phyloP scores from a whole-genome alignment of 2,329 filamentous ascomycete genomes.

The Colletotrichum musae region DNA sequence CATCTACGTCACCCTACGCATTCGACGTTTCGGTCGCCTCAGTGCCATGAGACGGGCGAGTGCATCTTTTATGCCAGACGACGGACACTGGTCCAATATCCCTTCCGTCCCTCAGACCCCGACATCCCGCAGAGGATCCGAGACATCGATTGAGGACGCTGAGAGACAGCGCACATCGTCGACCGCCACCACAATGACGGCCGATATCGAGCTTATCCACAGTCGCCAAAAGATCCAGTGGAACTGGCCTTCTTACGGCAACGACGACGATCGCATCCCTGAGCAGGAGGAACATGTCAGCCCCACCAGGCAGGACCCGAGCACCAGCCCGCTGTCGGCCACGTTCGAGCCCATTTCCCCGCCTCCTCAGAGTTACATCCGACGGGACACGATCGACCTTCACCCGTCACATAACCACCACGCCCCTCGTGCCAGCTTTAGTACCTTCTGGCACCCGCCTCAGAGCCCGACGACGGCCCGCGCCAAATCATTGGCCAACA shows the following conservation, averaged over 20 bases:
- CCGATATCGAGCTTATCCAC: conserved; percentile 36
- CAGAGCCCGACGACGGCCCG: conserved; percentile 37
- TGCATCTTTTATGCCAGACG: conserved; percentile 24
- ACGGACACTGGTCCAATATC: conserved; percentile 27
- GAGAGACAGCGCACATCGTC: conserved; percentile 35
- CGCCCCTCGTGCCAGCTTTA: conserved; percentile 14
- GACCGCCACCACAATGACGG: conserved; percentile 26
- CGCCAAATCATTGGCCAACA: conserved; percentile 45
- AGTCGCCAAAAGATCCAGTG: conserved; percentile 39
- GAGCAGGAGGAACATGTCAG: conserved; percentile 12
- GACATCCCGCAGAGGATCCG: conserved; percentile 42
- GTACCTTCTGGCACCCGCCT: conserved; percentile 32
- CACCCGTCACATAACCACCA: not conserved
- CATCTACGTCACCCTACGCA: conserved; percentile 69
- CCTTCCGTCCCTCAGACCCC: conserved; percentile 47
- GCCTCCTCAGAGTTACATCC: conserved; percentile 36
- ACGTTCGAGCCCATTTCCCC: conserved; percentile 35
- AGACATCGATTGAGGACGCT: conserved; percentile 36
- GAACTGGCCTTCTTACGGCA: conserved; percentile 40
- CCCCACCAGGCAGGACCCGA: not conserved
- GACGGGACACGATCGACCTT: conserved; percentile 33
- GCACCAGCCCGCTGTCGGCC: conserved; percentile 30
- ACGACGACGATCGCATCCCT: conserved; percentile 29
- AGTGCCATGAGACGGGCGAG: conserved; percentile 33
- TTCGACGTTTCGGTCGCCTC: conserved; percentile 55